phyloP scores from a whole-genome alignment of 345 rosid genomes.

The Erodium maritimum region DNA sequence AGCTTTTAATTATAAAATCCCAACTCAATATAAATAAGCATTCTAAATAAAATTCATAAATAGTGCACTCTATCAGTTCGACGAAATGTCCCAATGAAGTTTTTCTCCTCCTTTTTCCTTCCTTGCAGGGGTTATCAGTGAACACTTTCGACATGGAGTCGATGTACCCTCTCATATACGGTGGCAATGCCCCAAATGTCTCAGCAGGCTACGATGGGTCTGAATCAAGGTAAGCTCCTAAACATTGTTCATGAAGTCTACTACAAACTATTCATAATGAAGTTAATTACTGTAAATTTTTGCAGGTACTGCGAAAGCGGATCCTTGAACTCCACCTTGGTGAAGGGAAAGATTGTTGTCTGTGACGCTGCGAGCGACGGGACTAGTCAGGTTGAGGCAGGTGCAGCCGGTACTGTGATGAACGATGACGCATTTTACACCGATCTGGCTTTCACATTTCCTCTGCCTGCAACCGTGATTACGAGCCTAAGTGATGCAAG shows the following conservation, averaged over 20 bases:
- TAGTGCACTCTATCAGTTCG: neutral
- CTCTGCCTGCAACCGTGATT: conserved; percentile 15
- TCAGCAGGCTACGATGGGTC: neutral
- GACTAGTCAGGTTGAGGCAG: conserved; percentile 11
- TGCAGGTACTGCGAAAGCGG: conserved; percentile 9
- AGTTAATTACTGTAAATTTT: too few relatives aligned
- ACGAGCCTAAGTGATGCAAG: neutral
- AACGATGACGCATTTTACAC: neutral
- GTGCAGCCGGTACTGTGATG: conserved; percentile 21
- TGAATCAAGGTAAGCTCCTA: conserved; percentile 12
- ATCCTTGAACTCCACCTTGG: conserved; percentile 15
- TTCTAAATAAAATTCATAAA: too few relatives aligned
- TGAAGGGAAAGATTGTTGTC: conserved; percentile 26
- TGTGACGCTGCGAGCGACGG: conserved; percentile 8
- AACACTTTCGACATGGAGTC: conserved; percentile 6
- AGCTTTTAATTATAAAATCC: too few relatives aligned
- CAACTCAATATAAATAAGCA: too few relatives aligned
- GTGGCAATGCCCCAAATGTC: conserved; percentile 18
- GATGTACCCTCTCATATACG: conserved; percentile 18
- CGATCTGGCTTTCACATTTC: conserved; percentile 5
- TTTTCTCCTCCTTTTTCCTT: too few relatives aligned
- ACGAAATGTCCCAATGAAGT: neutral
- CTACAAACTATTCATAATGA: too few relatives aligned
- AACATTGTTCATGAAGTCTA: neutral
- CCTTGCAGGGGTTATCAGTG: conserved; percentile 14